Base-by-base conservation (phyloP, 352 stramenopile genomes). In the Phytophthora pisi region DNA sequence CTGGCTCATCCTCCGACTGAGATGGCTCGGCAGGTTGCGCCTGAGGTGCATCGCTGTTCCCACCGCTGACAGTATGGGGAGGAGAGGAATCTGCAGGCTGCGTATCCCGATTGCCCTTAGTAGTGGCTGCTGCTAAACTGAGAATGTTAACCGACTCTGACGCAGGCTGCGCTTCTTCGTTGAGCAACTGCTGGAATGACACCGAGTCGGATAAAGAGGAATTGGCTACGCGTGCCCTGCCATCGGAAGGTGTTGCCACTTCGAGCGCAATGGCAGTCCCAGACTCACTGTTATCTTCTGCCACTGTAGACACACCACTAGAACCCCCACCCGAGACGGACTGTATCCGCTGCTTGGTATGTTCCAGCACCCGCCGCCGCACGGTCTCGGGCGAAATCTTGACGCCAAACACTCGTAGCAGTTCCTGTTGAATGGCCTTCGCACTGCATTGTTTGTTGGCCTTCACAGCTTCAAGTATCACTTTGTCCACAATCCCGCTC, bases 381-480 rank as follows among this genome's bases (percentile, higher is more conserved):
- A 91, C 79, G 0, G 83, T 91, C 58, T 91, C 83, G 8, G 73
- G 77, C 0, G 79, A 89, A 7, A 90, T 66, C 53, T 90, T 83
- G 16, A 90, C 74, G 5, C 79, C 73, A 61, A 88, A 88, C n/a
- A 85, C 71, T 23, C 63, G 77, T 38, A 64, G 59, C 18, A 91
- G 61, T 31, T 86, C 78, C 43, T 90, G 75, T 45, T 89, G 80
- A 47, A 91, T 91, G n/a, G 79, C 57, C 67, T 83, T 87, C 5
- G 82, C 82, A 0, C 75, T 89, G 54, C 77, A 89, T 13, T 71
- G 68, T 31, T 84, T 72, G 56, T 82, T 87, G 7, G 71, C 66
- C 36, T 73, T 81, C 11, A 92, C 76, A 5, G 81, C 72, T 58
- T 90, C 78, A 8, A 92, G 58, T 55, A 92, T 92, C 30, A 92